These are phyloP conservation scores for Tilletia walkeri DNA, from an alignment of 1,284 basidiomycete species.

Conservation along the genomic window DNA sequence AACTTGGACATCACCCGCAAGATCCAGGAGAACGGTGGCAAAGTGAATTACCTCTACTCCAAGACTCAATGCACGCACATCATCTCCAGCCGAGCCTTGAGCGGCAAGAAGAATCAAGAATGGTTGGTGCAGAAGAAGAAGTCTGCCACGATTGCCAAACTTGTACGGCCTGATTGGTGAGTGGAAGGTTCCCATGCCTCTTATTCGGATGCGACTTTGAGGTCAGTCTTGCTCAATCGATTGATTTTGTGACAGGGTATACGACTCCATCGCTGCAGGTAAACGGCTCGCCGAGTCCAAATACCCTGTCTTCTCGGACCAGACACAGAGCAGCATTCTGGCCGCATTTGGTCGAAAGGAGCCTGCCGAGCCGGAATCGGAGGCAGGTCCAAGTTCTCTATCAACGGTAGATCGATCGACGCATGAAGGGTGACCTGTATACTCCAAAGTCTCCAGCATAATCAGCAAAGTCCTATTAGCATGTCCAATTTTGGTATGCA, in stretches of 20 bases:
- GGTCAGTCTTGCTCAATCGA: not conserved
- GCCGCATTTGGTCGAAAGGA: not conserved
- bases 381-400: not conserved
- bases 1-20: conserved; percentile 6
- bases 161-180: conserved; percentile 13
- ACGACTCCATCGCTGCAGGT: conserved; percentile 9
- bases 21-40: conserved; percentile 17
- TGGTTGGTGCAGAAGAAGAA: conserved; percentile 10
- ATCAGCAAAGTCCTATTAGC: too few relatives aligned
- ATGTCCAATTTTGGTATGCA: too few relatives aligned
- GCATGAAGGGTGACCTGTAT: too few relatives aligned
- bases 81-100: conserved; percentile 7
- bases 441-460: too few relatives aligned
- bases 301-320: conserved; percentile 1
- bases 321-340: conserved; percentile 9
- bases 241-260: not conserved
- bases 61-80: conserved; percentile 15
- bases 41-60: conserved; percentile 6
- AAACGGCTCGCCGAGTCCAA: conserved; percentile 13
- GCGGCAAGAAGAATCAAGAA: conserved; percentile 15
- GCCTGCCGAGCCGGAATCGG: not conserved
- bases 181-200: not conserved
- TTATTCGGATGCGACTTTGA: not conserved
- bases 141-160: not conserved
- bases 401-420: too few relatives aligned